Evolutionary conservation across 768 basidiomycete genomes (phyloP).

Genomic region (Lentinula boryana): DNA sequence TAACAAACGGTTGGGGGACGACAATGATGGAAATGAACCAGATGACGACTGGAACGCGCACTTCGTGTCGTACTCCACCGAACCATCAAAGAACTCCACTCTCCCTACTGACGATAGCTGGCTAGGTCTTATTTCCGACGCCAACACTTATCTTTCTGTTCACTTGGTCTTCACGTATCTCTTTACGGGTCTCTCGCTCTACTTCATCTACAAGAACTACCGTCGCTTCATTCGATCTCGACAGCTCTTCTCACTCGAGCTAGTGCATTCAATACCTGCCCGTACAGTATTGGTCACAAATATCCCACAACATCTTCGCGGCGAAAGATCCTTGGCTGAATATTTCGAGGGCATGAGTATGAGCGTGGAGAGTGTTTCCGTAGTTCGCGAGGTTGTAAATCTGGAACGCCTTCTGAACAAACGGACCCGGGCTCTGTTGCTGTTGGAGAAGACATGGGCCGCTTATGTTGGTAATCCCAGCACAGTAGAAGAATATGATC

Average conservation of each 20-base stretch:
- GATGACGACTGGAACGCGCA: conserved; percentile 41
- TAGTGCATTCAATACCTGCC: conserved; percentile 91
- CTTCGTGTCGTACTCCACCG: conserved; percentile 14
- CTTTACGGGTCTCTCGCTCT: conserved; percentile 83
- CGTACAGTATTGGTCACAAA: conserved; percentile 87
- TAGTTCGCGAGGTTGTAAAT: conserved; percentile 77
- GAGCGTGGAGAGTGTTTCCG: conserved; percentile 86
- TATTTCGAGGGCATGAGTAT: conserved; percentile 90
- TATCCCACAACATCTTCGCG: conserved; percentile 78
- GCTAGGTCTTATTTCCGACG: conserved; percentile 87
- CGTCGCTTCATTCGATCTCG: conserved; percentile 82
- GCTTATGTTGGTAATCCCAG: conserved; percentile 94
- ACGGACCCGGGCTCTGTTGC: conserved; percentile 74
- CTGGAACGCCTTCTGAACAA: conserved; percentile 69
- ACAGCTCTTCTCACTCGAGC: conserved; percentile 90
- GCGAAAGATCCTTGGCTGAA: conserved; percentile 81
- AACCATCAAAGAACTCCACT: conserved; percentile 24
- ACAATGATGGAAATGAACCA: conserved; percentile 39
- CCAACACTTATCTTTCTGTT: conserved; percentile 81
- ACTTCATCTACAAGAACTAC: conserved; percentile 87
- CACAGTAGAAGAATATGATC: conserved; percentile 75
- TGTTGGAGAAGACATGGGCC: conserved; percentile 82
- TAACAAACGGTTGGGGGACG: conserved; percentile 65
- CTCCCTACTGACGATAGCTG: conserved; percentile 46
- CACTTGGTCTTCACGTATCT: conserved; percentile 93